Base-by-base conservation (phyloP, 176 grass and related monocot genomes). In the Oryza brachyantha region DNA sequence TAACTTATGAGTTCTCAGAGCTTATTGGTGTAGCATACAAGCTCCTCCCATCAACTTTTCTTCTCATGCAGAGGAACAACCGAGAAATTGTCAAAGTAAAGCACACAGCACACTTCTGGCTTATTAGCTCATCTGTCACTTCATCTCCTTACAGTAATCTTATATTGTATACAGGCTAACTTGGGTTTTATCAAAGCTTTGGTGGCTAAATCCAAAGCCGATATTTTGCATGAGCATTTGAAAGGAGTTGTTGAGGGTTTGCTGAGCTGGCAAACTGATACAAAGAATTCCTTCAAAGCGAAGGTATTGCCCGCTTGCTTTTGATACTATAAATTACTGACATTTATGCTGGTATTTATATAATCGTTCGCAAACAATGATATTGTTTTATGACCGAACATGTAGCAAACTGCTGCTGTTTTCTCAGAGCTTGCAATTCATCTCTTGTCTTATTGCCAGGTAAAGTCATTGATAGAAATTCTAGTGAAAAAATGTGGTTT, bases 401-500 rank as follows among this genome's bases (percentile, higher is more conserved):
- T 52, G 16, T 21, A 70, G 25, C 66, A 55, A 60, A 72, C 37
- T 75, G 39, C 28, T 61, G 1, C n/a, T 6, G n/a, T 61, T 78
- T 64, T 46, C 14, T 74, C 29, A 5, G 61, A 69, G 39, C 17
- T n/a, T 52, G 19, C 48, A 21, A 21, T 72, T 78, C 36, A 16
- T 54, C 29, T 50, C 5, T 58, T 21, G 21, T 72, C 11, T 42
- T 39, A 39, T 85, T 86, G 32, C 39, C 66, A 98, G 95, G 88
- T 98, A 21, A 98, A 98, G 70, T 84, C 91, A 77, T 85, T 98
- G 25, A 43, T 98, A 76, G 95, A 93, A 71, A 94, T 98, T 93
- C 92, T 98, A 3, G 88, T 98, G 48, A 92, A 73, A 60, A 98
- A 94, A 93, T 98, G 95, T 87, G 95, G 95, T 62, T 84, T 98